Base-by-base conservation (phyloP, 345 rosid species). In the Eutrema japonicum region DNA sequence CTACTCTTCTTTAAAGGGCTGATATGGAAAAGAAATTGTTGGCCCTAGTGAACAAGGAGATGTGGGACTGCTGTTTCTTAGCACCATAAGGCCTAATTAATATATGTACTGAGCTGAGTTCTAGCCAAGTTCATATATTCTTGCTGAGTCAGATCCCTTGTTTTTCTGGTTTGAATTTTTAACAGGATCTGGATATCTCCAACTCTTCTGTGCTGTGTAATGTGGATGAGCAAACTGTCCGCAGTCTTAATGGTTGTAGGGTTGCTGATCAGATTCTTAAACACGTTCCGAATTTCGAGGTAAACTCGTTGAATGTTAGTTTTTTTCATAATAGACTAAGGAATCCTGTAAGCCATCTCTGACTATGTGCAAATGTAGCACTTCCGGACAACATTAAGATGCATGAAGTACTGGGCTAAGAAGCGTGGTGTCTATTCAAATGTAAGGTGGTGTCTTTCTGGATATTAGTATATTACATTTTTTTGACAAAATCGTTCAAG, bases 221-320 rank as follows among this genome's bases (percentile, higher is more conserved):
- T 55, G 88, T 86, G 37, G 98, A 93, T 80, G 98, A 87, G 73
- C 92, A 82, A 41, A 90, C 94, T 63, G 98, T 84, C 58, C 88
- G 96, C 47, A 90, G 94, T 79, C 98, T 93, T 71, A 90, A 90
- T 78, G 98, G 98, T 22, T 93, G 98, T 83, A 83, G 97, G 73
- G 98, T 89, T 82, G 96, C 98, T 14, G 97, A 90, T 80, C 97
- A 89, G 83, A 93, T 93, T 75, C 87, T 93, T n/a, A 90, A 84
- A 80, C 89, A 86, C 8, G 92, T 93, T 81, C 97, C 98, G 29
- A 86, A 87, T 73, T 77, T 80, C 53, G 83, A 90, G 98, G 98
- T 89, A 65, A 78, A 67, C 49, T 42, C 49, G n/a, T 14, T 38
- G 56, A 27, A 27, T 29, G 58, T 5, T 14, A 10, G 14, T 29